Evolutionary conservation across 2,329 filamentous ascomycete species (phyloP).

Genomic region (Aspergillus sojae): DNA sequence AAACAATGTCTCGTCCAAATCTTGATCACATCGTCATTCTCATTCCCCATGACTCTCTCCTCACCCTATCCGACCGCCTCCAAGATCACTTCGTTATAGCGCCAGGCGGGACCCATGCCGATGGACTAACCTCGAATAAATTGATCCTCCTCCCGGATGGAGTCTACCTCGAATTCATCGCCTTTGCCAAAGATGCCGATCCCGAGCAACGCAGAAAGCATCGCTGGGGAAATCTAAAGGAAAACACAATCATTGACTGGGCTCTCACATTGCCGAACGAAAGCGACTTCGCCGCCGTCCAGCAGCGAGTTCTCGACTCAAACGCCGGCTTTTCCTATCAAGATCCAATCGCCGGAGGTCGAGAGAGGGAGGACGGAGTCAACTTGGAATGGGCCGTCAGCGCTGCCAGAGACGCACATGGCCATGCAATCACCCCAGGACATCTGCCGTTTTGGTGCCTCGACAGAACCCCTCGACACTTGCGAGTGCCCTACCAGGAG

Average conservation of each 20-base stretch:
- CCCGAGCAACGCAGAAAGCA: background rate
- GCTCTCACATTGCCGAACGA: background rate
- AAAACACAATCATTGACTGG: conserved; percentile 2
- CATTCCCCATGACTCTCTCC: background rate
- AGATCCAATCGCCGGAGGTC: background rate
- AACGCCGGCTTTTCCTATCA: background rate
- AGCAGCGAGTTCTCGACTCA: background rate
- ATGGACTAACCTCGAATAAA: background rate
- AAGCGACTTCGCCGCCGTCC: background rate
- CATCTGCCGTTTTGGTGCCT: background rate
- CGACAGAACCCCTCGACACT: background rate
- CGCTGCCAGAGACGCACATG: background rate
- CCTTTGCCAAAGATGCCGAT: background rate
- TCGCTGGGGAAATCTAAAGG: background rate
- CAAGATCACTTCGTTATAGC: background rate
- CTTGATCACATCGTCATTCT: background rate
- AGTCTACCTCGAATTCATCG: background rate
- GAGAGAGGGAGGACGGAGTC: background rate
- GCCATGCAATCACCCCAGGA: background rate
- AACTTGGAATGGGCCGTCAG: background rate
- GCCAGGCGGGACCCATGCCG: background rate
- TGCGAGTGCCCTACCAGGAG: background rate
- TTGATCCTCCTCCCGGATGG: background rate
- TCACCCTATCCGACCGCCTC: background rate
- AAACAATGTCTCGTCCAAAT: background rate